Evolutionary conservation across 2,329 filamentous ascomycete genomes (phyloP), one percentile per base, ranked within the genome.

Genomic region (Colletotrichum sp.): DNA sequence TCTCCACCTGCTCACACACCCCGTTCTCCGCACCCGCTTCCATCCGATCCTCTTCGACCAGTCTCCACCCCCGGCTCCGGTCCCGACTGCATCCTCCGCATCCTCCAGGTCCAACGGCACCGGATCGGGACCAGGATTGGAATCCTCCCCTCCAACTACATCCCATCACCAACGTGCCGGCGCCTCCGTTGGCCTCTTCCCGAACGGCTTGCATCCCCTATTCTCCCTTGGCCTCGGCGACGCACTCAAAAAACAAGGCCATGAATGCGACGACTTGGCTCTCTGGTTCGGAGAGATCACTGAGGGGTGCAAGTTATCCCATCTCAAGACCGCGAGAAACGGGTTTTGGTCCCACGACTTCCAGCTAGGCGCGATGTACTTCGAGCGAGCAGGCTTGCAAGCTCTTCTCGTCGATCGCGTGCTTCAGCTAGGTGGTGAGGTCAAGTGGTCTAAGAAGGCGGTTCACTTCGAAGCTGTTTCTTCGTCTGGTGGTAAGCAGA

Each of bases 201-300:
- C 79, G 11, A 80, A 80, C 44, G 79, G 79, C 11, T 60, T 81
- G 16, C 78, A 79, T 36, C 77, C 78, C 6, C 66, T 80, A 15
- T 64, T 66, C 48, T 63, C 69, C 13, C 76, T 81, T 6, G 78
- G 78, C 5, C 79, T 80, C 9, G 76, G 76, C 11, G 59, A 74
- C 8, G 66, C 57, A 8, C 66, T 81, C 34, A 75, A 44, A 30
- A 66, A 72, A 19, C 25, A 60, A 30, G 36, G 59, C 22, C 32
- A 66, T 25, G 73, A 68, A 27, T 66, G 69, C 36, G 34, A 63
- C 11, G 75, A 75, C 32, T 22, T 72, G n/a, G 13, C 36, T 25
- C 57, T 76, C 30, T 77, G 75, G 69, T 55, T 59, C 11, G 32
- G 44, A 2, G 32, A 64, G 8, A 57, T 28, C 30, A 15, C 36